Evolutionary conservation across 345 rosid genomes (phyloP), one percentile per base, ranked within the genome.

Genomic region (Aquilaria yunnanensis): DNA sequence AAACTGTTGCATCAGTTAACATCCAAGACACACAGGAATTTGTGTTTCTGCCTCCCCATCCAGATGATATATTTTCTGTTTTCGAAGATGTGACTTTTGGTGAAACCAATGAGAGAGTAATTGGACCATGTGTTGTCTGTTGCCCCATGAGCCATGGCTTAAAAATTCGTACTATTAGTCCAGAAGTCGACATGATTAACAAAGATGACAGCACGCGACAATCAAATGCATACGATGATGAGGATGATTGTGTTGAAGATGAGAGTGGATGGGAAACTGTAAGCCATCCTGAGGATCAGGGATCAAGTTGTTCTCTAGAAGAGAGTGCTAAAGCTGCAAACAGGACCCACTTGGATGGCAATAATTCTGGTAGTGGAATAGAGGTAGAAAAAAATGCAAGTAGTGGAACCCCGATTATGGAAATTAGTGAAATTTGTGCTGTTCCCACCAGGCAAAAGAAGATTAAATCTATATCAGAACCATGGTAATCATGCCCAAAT

Each of bases 231-330:
- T 80, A 14, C 51, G 29, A 51, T 33, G 70, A 71, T 61, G 78
- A 74, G 57, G 71, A 78, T 64, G 85, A 72, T 14, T 87, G 80
- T 10, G 64, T 82, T 0, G 96, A 90, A 62, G 96, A 88, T 56
- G 97, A 94, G 67, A 94, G 99, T 56, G 96, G 86, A 41, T 94
- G 99, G 99, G 99, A 94, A 81, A 88, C 99, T 10, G 95, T 82
- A 72, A 94, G 95, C 76, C 88, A 85, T 74, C 76, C 75, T 5
- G 96, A 88, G 63, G 97, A 88, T 64, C 93, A 83, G 65, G 90
- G 80, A 37, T 94, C 95, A 37, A 83, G 85, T 62, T 88, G 61
- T 77, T 86, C 96, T 5, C 90, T 75, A 0, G 88, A 87, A 34
- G 90, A 77, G 50, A 85, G 96, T 69, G 62, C 58, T 23, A 78